Conservation (phyloP, 805 yeast genomes). For the Hanseniaspora taiwanica region DNA sequence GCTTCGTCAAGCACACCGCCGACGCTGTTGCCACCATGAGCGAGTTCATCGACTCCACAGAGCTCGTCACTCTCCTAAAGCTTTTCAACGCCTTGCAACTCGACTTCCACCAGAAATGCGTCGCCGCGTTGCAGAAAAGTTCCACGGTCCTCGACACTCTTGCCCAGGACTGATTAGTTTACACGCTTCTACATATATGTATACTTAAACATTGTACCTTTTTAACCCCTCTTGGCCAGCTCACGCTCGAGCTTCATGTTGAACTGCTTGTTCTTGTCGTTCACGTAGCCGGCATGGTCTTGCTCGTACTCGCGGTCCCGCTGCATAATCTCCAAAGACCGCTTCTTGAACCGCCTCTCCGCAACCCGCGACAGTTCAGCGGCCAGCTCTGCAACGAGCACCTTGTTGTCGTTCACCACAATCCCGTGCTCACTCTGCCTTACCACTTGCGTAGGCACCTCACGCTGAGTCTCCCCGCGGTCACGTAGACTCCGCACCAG, state of each 20-base stretch:
- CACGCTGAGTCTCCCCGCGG: too few relatives aligned
- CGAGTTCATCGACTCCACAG: slow-evolving; percentile 52
- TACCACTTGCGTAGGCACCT: too few relatives aligned
- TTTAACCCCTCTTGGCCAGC: slow-evolving; percentile 1
- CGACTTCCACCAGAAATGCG: slow-evolving; percentile 45
- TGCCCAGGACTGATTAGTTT: too few relatives aligned
- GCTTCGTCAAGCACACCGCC: slow-evolving; percentile 65
- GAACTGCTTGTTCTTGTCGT: slow-evolving; percentile 21
- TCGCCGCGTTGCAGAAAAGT: slow-evolving; percentile 33
- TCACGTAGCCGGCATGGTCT: slow-evolving; percentile 10
- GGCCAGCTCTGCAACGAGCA: slow-evolving; percentile 12
- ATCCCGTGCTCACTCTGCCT: slow-evolving; percentile 7
- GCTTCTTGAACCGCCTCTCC: slow-evolving; percentile 11
- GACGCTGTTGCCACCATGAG: slow-evolving; percentile 72
- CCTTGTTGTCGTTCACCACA: slow-evolving; percentile 10
- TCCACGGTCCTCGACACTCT: too few relatives aligned
- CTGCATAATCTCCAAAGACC: slow-evolving; percentile 10
- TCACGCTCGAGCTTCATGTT: slow-evolving; percentile 18
- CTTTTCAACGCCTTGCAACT: slow-evolving; percentile 58
- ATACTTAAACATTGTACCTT: background rate
- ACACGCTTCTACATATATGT: too few relatives aligned
- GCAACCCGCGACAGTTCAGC: slow-evolving; percentile 11
- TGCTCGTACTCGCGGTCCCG: slow-evolving; percentile 4
- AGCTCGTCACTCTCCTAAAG: slow-evolving; percentile 48
- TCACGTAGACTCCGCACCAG: too few relatives aligned